These are phyloP conservation scores for Pseudocercospora crystallina DNA, from an alignment of 2,329 filamentous ascomycete species.

Conservation along the genomic window DNA sequence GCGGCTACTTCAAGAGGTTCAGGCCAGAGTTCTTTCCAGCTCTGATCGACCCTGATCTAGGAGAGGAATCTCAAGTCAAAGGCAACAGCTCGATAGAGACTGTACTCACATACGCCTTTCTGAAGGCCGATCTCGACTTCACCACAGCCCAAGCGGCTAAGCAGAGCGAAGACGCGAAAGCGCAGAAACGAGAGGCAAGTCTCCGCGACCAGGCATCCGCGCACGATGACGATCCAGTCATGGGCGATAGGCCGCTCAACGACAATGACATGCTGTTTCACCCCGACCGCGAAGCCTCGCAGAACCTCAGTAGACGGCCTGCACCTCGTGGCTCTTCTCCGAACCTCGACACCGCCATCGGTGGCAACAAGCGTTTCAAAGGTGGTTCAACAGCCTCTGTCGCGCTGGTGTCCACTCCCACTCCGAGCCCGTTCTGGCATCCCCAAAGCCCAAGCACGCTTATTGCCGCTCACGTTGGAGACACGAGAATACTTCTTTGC, in stretches of 20 bases:
- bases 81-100: slow-evolving; percentile 66
- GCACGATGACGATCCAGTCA: slow-evolving; percentile 62
- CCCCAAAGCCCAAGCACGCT: slow-evolving; percentile 81
- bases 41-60: slow-evolving; percentile 14
- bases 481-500: slow-evolving; percentile 87
- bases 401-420: slow-evolving; percentile 87
- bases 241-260: slow-evolving; percentile 77
- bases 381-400: slow-evolving; percentile 91
- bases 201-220: slow-evolving; percentile 8
- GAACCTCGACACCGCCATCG: slow-evolving; percentile 61
- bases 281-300: slow-evolving; percentile 48
- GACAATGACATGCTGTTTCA: slow-evolving; percentile 77
- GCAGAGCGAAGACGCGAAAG: slow-evolving; percentile 38
- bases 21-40: slow-evolving; percentile 68
- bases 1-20: slow-evolving; percentile 93
- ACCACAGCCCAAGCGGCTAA: slow-evolving; percentile 84
- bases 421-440: slow-evolving; percentile 92
- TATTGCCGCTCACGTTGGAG: slow-evolving; percentile 85
- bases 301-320: slow-evolving; percentile 33
- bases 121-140: slow-evolving; percentile 93
- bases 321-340: slow-evolving; percentile 47
- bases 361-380: slow-evolving; percentile 75
- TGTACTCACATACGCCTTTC: slow-evolving; percentile 85
- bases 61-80: slow-evolving; percentile 11
- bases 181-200: slow-evolving; percentile 11